These are phyloP conservation scores for Iberis amara DNA, from an alignment of 441 rosid genomes.

Conservation along the genomic window DNA sequence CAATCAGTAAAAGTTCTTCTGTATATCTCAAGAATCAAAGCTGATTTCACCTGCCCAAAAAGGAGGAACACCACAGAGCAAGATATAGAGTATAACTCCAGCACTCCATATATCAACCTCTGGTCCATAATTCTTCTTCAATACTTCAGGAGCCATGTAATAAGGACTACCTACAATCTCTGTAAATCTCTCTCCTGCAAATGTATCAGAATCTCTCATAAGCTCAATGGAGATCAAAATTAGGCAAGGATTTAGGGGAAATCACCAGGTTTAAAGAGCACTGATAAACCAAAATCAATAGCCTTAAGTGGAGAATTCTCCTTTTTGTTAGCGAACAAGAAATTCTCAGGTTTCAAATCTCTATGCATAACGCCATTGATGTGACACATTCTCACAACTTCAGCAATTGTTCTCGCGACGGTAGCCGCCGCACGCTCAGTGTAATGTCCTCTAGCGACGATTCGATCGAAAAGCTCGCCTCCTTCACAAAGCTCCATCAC, in stretches of 20 bases:
- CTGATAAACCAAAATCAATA: conserved; percentile 91
- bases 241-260: neutral
- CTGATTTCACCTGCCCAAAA: conserved; percentile 75
- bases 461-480: conserved; percentile 92
- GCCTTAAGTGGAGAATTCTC: conserved; percentile 79
- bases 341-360: conserved; percentile 95
- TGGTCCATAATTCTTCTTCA: conserved; percentile 83
- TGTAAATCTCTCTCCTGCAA: conserved; percentile 71
- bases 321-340: conserved; percentile 84
- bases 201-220: neutral
- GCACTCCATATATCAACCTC: conserved; percentile 98
- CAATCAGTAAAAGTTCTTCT: neutral
- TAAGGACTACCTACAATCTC: conserved; percentile 98
- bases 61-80: conserved; percentile 92
- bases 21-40: neutral
- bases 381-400: conserved; percentile 93
- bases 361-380: conserved; percentile 89
- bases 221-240: conserved; percentile 12
- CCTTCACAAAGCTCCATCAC: conserved; percentile 98
- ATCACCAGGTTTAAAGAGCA: conserved; percentile 55
- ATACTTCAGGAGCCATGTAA: conserved; percentile 95
- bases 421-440: conserved; percentile 86
- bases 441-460: conserved; percentile 92
- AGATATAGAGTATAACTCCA: conserved; percentile 82
- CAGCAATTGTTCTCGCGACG: conserved; percentile 72